phyloP scores from a whole-genome alignment of 805 yeast species.

The Wickerhamomyces queroliae region DNA sequence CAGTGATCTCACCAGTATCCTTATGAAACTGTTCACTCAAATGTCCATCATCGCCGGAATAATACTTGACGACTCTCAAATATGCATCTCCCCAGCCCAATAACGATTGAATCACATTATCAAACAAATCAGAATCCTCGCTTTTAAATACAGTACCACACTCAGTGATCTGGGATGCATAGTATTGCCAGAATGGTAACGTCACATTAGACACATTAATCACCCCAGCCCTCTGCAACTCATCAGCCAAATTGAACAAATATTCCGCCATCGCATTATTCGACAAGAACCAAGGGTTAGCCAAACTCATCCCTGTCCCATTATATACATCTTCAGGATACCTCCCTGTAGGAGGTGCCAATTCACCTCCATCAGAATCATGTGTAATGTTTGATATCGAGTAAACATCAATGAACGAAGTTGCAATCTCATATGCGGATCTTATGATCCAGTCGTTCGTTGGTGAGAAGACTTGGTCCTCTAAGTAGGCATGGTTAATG shows the following conservation, averaged over 20 bases:
- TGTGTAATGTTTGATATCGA: neutral
- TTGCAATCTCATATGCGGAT: neutral
- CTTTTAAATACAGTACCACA: neutral
- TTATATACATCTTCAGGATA: conserved; percentile 76
- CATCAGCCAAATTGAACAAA: conserved; percentile 21
- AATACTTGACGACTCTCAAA: conserved; percentile 37
- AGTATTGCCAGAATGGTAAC: neutral
- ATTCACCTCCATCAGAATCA: neutral
- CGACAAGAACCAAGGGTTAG: conserved; percentile 78
- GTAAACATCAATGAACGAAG: neutral
- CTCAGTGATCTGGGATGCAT: neutral
- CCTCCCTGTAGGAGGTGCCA: conserved; percentile 52
- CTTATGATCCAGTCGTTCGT: neutral
- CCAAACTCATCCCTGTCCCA: conserved; percentile 54
- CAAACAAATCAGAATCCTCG: neutral
- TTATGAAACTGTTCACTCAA: conserved; percentile 69
- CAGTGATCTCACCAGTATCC: conserved; percentile 64
- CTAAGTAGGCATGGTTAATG: neutral
- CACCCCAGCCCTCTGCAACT: neutral
- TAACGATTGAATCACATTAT: neutral
- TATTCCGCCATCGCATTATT: conserved; percentile 29
- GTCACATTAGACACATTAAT: neutral
- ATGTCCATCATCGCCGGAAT: conserved; percentile 45
- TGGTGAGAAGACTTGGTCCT: neutral
- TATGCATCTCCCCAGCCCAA: conserved; percentile 1